These are phyloP conservation scores for Termitomyces sp. DNA, from an alignment of 768 basidiomycete species.

Conservation along the genomic window DNA sequence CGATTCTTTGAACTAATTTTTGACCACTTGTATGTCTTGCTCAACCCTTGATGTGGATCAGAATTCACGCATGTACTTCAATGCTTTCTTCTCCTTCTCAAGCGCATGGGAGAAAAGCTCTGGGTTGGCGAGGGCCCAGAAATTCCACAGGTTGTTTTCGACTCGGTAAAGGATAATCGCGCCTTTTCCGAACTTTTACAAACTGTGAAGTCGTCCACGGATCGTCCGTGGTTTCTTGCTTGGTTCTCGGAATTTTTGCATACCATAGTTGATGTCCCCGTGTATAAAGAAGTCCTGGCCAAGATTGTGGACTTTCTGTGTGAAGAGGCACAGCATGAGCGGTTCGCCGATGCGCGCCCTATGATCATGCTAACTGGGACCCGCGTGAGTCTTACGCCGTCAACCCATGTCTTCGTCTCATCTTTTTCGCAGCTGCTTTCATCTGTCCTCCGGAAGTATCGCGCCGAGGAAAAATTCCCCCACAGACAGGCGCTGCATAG, in stretches of 20 bases:
- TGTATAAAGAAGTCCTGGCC: slow-evolving; percentile 65
- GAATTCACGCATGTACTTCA: slow-evolving; percentile 57
- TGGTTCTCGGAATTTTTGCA: slow-evolving; percentile 65
- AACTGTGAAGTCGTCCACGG: slow-evolving; percentile 22
- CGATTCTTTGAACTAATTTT: slow-evolving; percentile 5
- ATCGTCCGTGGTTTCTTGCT: slow-evolving; percentile 43
- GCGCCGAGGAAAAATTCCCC: slow-evolving; percentile 15
- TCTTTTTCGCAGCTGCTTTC: slow-evolving; percentile 23
- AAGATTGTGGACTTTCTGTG: slow-evolving; percentile 70
- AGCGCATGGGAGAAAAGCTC: slow-evolving; percentile 45
- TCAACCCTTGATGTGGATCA: slow-evolving; percentile 19
- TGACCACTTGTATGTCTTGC: slow-evolving; percentile 8
- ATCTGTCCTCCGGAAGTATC: slow-evolving; percentile 21
- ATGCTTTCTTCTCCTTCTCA: slow-evolving; percentile 55
- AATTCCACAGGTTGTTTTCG: slow-evolving; percentile 75
- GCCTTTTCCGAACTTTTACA: slow-evolving; percentile 44
- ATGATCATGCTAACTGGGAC: slow-evolving; percentile 54
- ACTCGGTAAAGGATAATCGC: slow-evolving; percentile 77
- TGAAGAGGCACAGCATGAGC: slow-evolving; percentile 77
- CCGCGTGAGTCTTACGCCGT: slow-evolving; percentile 43
- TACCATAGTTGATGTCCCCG: slow-evolving; percentile 42
- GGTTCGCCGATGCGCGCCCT: slow-evolving; percentile 57
- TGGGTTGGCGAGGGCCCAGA: slow-evolving; percentile 73
- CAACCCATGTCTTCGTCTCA: background rate
- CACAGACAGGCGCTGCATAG: slow-evolving; percentile 19